phyloP scores from a whole-genome alignment of 495 filamentous ascomycete species.

The Penicillium canescens region DNA sequence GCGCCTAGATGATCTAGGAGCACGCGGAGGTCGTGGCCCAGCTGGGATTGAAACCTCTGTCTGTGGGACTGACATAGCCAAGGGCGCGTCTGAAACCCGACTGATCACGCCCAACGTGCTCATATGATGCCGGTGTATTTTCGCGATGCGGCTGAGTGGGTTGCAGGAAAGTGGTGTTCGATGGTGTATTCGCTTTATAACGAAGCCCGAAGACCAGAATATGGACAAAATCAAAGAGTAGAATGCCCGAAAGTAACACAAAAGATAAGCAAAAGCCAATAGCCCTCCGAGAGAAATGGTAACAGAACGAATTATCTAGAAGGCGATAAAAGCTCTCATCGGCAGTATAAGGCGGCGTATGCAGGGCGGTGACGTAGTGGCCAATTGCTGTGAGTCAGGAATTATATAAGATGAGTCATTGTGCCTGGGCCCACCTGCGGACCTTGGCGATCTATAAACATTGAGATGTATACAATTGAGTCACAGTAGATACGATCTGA shows the following conservation, averaged over 20 bases:
- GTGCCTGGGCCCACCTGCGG: background rate
- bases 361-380: slow-evolving; percentile 17
- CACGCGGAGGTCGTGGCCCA: slow-evolving; percentile 15
- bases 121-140: background rate
- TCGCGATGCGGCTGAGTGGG: background rate
- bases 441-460: background rate
- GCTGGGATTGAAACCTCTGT: slow-evolving; percentile 8
- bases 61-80: slow-evolving; percentile 23
- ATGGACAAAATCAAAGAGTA: background rate
- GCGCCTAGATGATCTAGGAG: slow-evolving; percentile 34
- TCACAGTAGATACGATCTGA: background rate
- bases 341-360: slow-evolving; percentile 23
- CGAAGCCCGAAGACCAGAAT: background rate
- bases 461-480: background rate
- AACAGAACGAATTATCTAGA: slow-evolving; percentile 12
- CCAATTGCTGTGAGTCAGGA: slow-evolving; percentile 10
- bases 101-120: background rate
- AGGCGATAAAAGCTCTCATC: slow-evolving; percentile 20
- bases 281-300: slow-evolving; percentile 10
- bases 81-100: background rate
- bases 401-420: slow-evolving; percentile 11
- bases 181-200: background rate
- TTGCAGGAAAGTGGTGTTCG: background rate
- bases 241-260: background rate
- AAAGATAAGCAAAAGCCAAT: slow-evolving; percentile 1